phyloP scores from a whole-genome alignment of 2,329 filamentous ascomycete species.

The Colletotrichum sp. region DNA sequence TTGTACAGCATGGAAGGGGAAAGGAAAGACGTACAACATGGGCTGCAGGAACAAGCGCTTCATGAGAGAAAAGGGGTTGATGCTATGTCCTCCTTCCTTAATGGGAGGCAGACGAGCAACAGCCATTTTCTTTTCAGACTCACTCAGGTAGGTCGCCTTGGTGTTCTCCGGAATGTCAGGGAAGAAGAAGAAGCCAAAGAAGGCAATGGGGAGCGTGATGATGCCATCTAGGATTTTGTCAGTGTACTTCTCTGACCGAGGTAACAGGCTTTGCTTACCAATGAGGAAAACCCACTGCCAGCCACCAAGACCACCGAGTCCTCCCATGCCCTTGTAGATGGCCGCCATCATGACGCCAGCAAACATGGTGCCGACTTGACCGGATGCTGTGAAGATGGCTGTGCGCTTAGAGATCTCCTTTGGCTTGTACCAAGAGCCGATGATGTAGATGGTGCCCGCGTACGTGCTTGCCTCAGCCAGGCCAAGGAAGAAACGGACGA shows the following conservation, averaged over 20 bases:
- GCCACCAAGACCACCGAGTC: slow-evolving; percentile 48
- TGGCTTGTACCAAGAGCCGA: slow-evolving; percentile 63
- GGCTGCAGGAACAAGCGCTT: slow-evolving; percentile 24
- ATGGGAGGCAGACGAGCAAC: slow-evolving; percentile 35
- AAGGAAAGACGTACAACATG: slow-evolving; percentile 24
- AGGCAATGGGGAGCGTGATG: slow-evolving; percentile 57
- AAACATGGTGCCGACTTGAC: slow-evolving; percentile 65
- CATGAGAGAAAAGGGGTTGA: slow-evolving; percentile 24
- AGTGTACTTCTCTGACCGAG: not conserved
- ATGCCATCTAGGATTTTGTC: slow-evolving; percentile 43
- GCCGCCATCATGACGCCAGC: slow-evolving; percentile 61
- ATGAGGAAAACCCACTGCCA: slow-evolving; percentile 54
- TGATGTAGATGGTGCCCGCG: slow-evolving; percentile 46
- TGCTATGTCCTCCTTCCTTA: slow-evolving; percentile 27
- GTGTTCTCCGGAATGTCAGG: slow-evolving; percentile 51
- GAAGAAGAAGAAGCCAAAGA: slow-evolving; percentile 55
- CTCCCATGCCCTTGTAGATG: slow-evolving; percentile 41
- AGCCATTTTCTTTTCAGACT: slow-evolving; percentile 42
- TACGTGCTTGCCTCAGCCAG: slow-evolving; percentile 43
- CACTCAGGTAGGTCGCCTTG: slow-evolving; percentile 35
- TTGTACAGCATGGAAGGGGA: not conserved
- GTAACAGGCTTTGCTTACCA: not conserved
- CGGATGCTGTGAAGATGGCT: slow-evolving; percentile 67
- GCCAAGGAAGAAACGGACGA: slow-evolving; percentile 44
- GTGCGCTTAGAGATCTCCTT: slow-evolving; percentile 67